Evolutionary conservation across 1,139 yeast genomes (phyloP), one percentile per base, ranked within the genome.

Genomic region (Scheffersomyces illinoinensis): DNA sequence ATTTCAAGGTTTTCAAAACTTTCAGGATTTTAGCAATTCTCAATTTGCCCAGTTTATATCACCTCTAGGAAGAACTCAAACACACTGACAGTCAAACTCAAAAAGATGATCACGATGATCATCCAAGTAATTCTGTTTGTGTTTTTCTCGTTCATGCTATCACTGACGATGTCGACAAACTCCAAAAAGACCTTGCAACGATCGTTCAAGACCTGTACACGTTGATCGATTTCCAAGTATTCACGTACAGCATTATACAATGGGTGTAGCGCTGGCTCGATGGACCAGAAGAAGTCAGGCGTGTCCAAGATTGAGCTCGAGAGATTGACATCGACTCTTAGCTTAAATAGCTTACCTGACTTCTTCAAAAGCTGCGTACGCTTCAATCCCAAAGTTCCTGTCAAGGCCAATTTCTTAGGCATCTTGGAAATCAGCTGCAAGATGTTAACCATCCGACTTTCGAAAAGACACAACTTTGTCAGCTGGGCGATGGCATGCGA

Each of bases 401-500:
- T 92, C 51, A 95, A 76, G 0, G 99, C 98, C 57, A 95, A 76
- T 65, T 93, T 86, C 68, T 91, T 91, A 1, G 99, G 99, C 33
- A 95, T 81, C 70, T 89, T 89, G 23, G 96, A 89, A 53, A 95
- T 95, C 68, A 93, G 90, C 61, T 88, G 90, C 71, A 95, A 81
- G 61, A 89, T 88, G 53, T 88, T 87, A 19, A 95, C 91, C 89
- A 95, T 93, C 64, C 97, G 80, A 55, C 97, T 91, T 72, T 95
- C 99, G 75, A 95, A 95, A 57, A 95, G 77, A 52, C 97, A 90
- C 46, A 95, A 76, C 71, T 93, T 95, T 0, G 98, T 93, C 66
- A 96, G 93, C 74, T 95, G 99, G 0, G 98, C 98, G 62, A 95
- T 91, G 1, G 99, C 97, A 74, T 95, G 97, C 1, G 98, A 91